A percentile compares a stretch with the other conserved stretches of the same genome.
phyloP scores from a whole-genome alignment of 352 stramenopile species.

The Phytophthora crassamura region DNA sequence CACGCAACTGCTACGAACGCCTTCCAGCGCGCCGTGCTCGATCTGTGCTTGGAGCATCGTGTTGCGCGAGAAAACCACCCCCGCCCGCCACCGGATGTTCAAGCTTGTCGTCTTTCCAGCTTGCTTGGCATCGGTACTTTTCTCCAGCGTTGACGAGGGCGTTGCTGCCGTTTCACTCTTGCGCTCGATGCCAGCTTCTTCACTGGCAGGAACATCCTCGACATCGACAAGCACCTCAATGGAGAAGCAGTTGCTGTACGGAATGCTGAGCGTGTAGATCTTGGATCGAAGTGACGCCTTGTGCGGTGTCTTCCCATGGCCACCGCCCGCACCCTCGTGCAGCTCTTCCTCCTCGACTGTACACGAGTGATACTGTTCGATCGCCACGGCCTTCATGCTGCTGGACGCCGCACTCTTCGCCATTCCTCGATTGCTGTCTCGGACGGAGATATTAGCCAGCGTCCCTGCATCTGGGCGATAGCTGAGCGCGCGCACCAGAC shows the following conservation, averaged over 20 bases:
- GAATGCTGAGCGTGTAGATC: conserved; percentile 70
- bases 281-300: conserved; percentile 60
- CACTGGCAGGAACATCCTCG: conserved; percentile 30
- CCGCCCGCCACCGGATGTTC: conserved; percentile 32
- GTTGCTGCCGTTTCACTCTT: neutral
- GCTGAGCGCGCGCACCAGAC: conserved; percentile 56
- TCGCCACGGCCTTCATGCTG: conserved; percentile 47
- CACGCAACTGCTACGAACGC: conserved; percentile 29
- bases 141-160: neutral
- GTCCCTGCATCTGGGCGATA: conserved; percentile 43
- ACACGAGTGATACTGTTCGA: conserved; percentile 70
- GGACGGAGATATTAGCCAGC: conserved; percentile 1
- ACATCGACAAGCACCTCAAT: conserved; percentile 65
- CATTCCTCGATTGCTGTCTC: conserved; percentile 10
- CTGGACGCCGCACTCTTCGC: conserved; percentile 10
- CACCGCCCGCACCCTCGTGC: conserved; percentile 13
- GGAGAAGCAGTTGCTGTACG: conserved; percentile 72
- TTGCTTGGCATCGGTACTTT: conserved; percentile 3
- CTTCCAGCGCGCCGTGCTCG: conserved; percentile 37
- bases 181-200: neutral
- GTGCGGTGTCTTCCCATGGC: conserved; percentile 29
- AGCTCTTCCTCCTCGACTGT: conserved; percentile 33
- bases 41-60: conserved; percentile 42
- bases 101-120: conserved; percentile 10
- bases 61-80: conserved; percentile 38